Evolutionary conservation across 768 basidiomycete genomes (phyloP), one percentile per base, ranked within the genome.

Genomic region (Holtermannia corniformis): DNA sequence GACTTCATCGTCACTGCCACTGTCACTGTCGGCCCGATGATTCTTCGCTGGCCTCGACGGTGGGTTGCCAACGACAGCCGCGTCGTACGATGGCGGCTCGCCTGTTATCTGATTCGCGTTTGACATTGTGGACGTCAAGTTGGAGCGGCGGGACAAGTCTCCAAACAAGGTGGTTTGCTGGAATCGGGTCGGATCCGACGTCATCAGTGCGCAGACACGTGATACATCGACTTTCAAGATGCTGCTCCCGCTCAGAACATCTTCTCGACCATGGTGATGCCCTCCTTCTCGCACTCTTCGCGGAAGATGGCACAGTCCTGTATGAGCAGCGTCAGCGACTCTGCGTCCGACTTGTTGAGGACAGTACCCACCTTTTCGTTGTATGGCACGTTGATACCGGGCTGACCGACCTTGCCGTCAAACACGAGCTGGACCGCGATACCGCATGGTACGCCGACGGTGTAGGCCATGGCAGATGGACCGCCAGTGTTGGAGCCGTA

Each of bases 381-480:
- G 74, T 97, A 96, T 2, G 93, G 93, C 11, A 82, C 85, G 46
- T 82, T 80, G 4, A 99, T 79, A 64, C 93, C 93, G 13, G 85
- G 81, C 32, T 77, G 80, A 57, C 74, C 80, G 66, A 96, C 74
- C 43, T 82, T 80, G 58, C 91, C 91, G 63, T 96, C 90, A 44
- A 99, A 77, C 22, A 99, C 81, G 57, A 91, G 78, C 76, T 96
- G 90, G 0, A 83, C 81, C 1, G 95, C 92, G 64, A 96, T 86
- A 58, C 92, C 93, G 66, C 89, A 92, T 0, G 93, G 93, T 12
- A 96, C 71, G 54, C 93, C 93, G 46, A 97, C 93, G 22, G 50
- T 41, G 26, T 80, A 73, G 49, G 91, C 90, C 92, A 97, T 95
- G 7, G 90, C 88, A 19, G 86, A 87, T 64, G 85, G 79, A 1